These are phyloP conservation scores for Ceratobasidium sp. DNA, from an alignment of 1,284 basidiomycete species.

Conservation along the genomic window DNA sequence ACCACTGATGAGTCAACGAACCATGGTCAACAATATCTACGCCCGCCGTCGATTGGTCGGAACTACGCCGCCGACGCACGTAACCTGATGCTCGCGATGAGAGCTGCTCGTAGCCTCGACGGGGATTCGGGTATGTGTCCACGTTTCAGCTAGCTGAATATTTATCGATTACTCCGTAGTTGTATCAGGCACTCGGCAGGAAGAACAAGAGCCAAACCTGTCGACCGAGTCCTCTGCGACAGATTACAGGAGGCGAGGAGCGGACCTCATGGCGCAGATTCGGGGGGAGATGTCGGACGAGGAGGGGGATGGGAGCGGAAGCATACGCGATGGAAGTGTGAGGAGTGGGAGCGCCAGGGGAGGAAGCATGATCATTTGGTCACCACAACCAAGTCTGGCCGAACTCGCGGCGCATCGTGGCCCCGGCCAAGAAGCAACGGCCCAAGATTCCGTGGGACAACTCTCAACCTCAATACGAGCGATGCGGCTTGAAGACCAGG, in stretches of 20 bases:
- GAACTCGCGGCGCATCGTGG: slow-evolving; percentile 37
- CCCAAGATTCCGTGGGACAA: slow-evolving; percentile 2
- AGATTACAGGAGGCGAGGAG: slow-evolving; percentile 75
- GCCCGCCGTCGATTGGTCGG: not conserved
- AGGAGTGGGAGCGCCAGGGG: slow-evolving; percentile 23
- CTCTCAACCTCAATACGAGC: slow-evolving; percentile 18
- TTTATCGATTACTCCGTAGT: not conserved
- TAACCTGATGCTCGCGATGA: slow-evolving; percentile 33
- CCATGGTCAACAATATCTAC: not conserved
- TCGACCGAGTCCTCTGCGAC: slow-evolving; percentile 22
- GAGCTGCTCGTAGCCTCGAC: slow-evolving; percentile 30
- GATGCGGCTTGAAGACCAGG: not conserved
- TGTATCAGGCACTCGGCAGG: slow-evolving; percentile 24
- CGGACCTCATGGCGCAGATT: slow-evolving; percentile 83
- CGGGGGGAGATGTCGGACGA: slow-evolving; percentile 39
- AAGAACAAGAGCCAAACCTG: slow-evolving; percentile 14
- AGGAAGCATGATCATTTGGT: slow-evolving; percentile 15
- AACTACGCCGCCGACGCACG: slow-evolving; percentile 32
- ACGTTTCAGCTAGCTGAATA: not conserved
- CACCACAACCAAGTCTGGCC: not conserved
- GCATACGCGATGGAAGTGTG: slow-evolving; percentile 22
- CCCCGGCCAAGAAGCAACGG: slow-evolving; percentile 30
- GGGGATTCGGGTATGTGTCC: slow-evolving; percentile 24
- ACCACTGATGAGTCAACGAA: not conserved
- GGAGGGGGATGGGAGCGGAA: slow-evolving; percentile 29